Evolutionary conservation across 2,329 filamentous ascomycete species (phyloP), one percentile per base, ranked within the genome.

Genomic region (Alternaria viburni): DNA sequence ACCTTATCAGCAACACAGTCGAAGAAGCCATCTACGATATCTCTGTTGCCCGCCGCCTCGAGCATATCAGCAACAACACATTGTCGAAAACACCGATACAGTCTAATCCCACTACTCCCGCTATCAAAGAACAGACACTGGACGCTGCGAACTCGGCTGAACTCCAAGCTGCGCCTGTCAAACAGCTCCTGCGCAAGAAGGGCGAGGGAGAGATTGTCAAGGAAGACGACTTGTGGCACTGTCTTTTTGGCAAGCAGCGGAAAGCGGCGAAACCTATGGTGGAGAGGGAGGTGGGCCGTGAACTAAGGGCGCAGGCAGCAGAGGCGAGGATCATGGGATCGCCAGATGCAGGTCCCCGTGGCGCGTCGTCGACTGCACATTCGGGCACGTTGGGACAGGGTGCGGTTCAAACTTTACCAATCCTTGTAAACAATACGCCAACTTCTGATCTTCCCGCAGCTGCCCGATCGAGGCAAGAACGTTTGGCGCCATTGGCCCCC

Each of bases 1-100:
- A 98, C 77, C 86, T 98, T 3, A 88, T 97, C n/a, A 89, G 91
- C 15, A 92, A 91, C 55, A 97, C 95, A 0, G 93, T 98, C 0
- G 96, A 99, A 76, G 91, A 97, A 81, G 91, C 91, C 2, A 96
- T 98, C 66, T 93, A 98, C 80, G 89, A 94, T 62, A 87, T 97
- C 32, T 96, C 93, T 0, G 93, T 97, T 2, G 85, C 86, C 63
- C 86, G 93, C 26, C 89, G 95, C 4, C 83, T 97, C 70, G 88
- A 90, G 59, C 93, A 97, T 74, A 91, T 97, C 77, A 86, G 85
- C 2, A 83, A 80, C 19, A 59, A 59, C 8, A 62, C 30, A 59
- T 12, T n/a, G 28, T 32, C 49, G 7, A 52, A 41, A 15, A 49
- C 28, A 49, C 19, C 32, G 5, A 41, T 41, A 2, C 45, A 58